Percentiles rank a stretch among this genome's conserved stretches.
These are phyloP conservation scores for Solanum hybrid DNA, from an alignment of 305 asterid species.

Conservation along the genomic window DNA sequence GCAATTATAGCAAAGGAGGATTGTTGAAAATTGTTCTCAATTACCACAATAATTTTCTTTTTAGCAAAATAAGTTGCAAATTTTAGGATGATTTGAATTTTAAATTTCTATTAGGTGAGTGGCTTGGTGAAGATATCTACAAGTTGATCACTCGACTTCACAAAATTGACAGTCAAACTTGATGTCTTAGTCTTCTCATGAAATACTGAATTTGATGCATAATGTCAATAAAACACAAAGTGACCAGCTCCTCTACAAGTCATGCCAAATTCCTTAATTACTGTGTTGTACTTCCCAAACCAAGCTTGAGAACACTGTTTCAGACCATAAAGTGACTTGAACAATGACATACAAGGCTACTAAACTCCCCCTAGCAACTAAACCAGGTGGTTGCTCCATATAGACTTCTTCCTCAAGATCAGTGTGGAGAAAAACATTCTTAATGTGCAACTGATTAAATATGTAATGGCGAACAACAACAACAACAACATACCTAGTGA, in stretches of 20 bases:
- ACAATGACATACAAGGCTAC: neutral
- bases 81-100: neutral
- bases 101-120: neutral
- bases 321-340: neutral
- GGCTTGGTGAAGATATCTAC: neutral
- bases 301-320: neutral
- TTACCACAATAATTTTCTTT: neutral
- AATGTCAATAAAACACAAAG: neutral
- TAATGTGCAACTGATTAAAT: neutral
- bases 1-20: neutral
- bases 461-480: neutral
- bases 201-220: neutral
- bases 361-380: neutral
- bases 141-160: neutral
- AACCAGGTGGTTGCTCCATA: neutral
- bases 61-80: neutral
- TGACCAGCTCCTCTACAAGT: neutral
- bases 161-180: neutral
- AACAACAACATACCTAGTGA: too few relatives aligned
- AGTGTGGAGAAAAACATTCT: neutral
- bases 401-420: neutral
- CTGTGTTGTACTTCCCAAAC: neutral
- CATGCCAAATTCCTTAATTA: neutral
- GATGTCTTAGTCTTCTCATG: neutral
- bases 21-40: neutral